phyloP scores from a whole-genome alignment of 371 early-diverging fungal genomes.

The Cokeromyces recurvatus region DNA sequence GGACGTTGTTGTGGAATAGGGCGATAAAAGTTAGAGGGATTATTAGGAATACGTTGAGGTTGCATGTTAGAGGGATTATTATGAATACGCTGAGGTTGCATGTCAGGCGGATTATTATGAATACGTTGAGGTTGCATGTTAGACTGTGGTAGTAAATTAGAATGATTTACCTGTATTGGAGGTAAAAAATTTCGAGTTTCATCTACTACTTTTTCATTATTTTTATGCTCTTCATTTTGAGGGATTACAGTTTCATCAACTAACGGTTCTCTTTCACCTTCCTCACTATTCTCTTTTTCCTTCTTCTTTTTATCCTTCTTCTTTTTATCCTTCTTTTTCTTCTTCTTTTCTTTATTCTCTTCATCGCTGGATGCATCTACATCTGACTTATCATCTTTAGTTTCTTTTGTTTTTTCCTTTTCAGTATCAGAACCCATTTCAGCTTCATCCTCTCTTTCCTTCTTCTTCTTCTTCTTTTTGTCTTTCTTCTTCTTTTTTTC shows the following conservation, averaged over 20 bases:
- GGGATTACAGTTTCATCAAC: neutral
- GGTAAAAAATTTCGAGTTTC: neutral
- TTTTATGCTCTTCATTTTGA: neutral
- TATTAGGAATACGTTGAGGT: too few species aligned
- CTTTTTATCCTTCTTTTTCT: conserved; percentile 12
- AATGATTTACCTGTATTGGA: too few species aligned
- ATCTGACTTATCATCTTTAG: conserved; percentile 3
- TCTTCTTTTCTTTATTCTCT: conserved; percentile 7
- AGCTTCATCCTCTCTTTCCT: conserved; percentile 1
- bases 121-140: too few species aligned
- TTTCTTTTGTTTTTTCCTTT: conserved; percentile 7
- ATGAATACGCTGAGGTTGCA: too few species aligned
- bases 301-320: conserved; percentile 6
- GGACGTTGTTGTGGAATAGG: too few species aligned
- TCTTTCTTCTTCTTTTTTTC: conserved; percentile 2
- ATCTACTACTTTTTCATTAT: neutral
- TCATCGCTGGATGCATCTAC: neutral
- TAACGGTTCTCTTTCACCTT: conserved; percentile 5
- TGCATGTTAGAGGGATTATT: too few species aligned
- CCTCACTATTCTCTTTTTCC: conserved; percentile 17
- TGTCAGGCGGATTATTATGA: too few species aligned
- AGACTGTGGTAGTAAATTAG: too few species aligned
- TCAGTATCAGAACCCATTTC: neutral
- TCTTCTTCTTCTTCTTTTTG: neutral
- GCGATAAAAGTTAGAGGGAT: too few species aligned